These are phyloP conservation scores for Penicillium sp. DNA, from an alignment of 2,329 filamentous ascomycete genomes.

Conservation along the genomic window DNA sequence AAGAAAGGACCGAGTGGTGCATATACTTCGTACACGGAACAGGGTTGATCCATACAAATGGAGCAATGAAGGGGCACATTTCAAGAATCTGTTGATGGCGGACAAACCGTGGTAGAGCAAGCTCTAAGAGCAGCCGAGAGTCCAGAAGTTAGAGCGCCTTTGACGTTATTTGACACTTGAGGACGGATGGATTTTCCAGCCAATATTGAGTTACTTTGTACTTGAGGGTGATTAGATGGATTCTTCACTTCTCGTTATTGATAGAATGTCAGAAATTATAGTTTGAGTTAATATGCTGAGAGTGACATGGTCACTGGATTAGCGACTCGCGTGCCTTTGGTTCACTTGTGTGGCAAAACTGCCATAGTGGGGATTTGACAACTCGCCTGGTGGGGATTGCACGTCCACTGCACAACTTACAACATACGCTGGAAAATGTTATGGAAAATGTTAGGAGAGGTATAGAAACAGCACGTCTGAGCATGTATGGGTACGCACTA, in stretches of 20 bases:
- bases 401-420: not conserved
- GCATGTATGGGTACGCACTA: not conserved
- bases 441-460: not conserved
- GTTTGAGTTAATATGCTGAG: not conserved
- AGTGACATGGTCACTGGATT: not conserved
- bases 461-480: not conserved
- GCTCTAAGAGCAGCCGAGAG: not conserved
- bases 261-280: not conserved
- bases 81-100: not conserved
- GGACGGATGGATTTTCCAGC: not conserved
- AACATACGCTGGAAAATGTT: too few species aligned
- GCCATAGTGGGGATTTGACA: not conserved
- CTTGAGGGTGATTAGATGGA: not conserved
- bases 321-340: not conserved
- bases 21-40: not conserved
- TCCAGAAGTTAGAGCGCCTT: not conserved
- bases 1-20: not conserved
- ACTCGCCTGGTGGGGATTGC: not conserved
- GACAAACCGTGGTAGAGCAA: not conserved
- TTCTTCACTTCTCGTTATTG: not conserved
- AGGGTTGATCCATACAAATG: not conserved
- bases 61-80: not conserved
- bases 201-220: not conserved
- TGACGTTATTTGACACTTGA: not conserved
- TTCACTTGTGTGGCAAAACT: not conserved